A percentile compares a stretch with the other conserved stretches of the same genome.
Evolutionary conservation across 306 rosid species (phyloP).

Genomic region (Lathyrus oleraceus): DNA sequence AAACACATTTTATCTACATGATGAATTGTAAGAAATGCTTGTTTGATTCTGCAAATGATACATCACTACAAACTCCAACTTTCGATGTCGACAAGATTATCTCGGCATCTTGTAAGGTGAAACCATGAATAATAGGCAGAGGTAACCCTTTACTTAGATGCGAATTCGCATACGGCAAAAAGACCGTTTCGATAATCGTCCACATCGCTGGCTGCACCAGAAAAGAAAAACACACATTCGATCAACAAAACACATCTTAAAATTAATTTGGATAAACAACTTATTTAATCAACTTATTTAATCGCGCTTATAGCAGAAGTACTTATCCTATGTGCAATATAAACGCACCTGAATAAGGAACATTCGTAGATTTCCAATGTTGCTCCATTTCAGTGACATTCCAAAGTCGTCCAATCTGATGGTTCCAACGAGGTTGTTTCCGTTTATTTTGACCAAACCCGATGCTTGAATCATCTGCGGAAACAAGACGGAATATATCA

Average conservation of each 20-base stretch:
- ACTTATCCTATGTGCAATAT: no score
- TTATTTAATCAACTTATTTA: no score
- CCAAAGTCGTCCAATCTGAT: constrained; percentile 57
- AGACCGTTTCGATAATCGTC: constrained; percentile 67
- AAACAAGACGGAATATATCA: constrained; percentile 23
- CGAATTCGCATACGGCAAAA: constrained; percentile 70
- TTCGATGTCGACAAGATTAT: constrained; percentile 59
- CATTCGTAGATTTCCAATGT: constrained; percentile 72
- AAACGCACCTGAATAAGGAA: constrained; percentile 72
- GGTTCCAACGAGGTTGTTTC: constrained; percentile 74
- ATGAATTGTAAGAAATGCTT: constrained; percentile 23
- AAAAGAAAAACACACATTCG: constrained; percentile 10
- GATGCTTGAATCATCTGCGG: constrained; percentile 65
- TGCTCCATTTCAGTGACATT: constrained; percentile 89
- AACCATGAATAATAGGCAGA: constrained; percentile 74
- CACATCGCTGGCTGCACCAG: constrained; percentile 67
- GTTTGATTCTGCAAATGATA: constrained; percentile 40
- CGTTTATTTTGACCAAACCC: constrained; percentile 56
- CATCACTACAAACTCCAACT: constrained; percentile 70
- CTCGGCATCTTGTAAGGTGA: constrained; percentile 63
- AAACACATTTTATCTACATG: not conserved
- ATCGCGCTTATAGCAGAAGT: no score
- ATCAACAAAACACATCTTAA: constrained; percentile 6
- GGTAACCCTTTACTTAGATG: constrained; percentile 77
- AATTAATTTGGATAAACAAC: not conserved